These are phyloP conservation scores for Tarenaya hassleriana DNA, from an alignment of 345 rosid species.

Conservation along the genomic window DNA sequence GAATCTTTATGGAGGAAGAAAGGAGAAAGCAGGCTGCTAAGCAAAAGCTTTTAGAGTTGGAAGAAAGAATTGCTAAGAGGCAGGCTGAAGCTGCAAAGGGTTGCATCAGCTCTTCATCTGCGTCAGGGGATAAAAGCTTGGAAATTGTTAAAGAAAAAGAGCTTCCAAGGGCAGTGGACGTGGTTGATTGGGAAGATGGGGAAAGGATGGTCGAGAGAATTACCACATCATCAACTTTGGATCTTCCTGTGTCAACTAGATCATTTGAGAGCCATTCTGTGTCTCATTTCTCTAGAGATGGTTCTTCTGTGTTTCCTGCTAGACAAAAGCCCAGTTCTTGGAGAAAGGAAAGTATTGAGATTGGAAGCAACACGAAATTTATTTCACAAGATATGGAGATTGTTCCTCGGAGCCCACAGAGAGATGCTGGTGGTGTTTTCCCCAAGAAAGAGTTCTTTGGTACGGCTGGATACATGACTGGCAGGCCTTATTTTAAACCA, in stretches of 20 bases:
- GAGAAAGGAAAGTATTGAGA: constrained; percentile 72
- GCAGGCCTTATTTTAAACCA: constrained; percentile 42
- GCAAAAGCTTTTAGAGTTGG: constrained; percentile 89
- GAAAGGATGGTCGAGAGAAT: constrained; percentile 91
- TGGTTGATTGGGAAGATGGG: constrained; percentile 83
- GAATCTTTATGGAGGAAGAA: constrained; percentile 82
- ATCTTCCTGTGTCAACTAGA: constrained; percentile 48
- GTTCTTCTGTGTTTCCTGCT: constrained; percentile 44
- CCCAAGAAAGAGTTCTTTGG: constrained; percentile 58
- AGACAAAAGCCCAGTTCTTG: constrained; percentile 58
- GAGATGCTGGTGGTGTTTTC: constrained; percentile 47
- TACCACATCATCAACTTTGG: constrained; percentile 65
- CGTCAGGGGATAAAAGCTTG: constrained; percentile 43
- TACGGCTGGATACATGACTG: constrained; percentile 44
- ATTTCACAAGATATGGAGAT: constrained; percentile 43
- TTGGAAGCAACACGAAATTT: constrained; percentile 47
- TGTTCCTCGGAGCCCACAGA: constrained; percentile 45
- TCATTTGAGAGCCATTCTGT: constrained; percentile 45
- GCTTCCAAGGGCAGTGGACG: constrained; percentile 33
- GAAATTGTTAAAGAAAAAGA: constrained; percentile 45
- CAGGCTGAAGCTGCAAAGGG: constrained; percentile 48
- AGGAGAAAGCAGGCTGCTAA: constrained; percentile 95
- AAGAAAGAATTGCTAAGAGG: constrained; percentile 88
- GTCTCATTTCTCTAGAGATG: constrained; percentile 50
- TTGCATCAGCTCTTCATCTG: constrained; percentile 39